Percentiles rank a stretch among this genome's conserved stretches.
phyloP scores from a whole-genome alignment of 169 alveolate species.

The Plasmodium cynomolgi region DNA sequence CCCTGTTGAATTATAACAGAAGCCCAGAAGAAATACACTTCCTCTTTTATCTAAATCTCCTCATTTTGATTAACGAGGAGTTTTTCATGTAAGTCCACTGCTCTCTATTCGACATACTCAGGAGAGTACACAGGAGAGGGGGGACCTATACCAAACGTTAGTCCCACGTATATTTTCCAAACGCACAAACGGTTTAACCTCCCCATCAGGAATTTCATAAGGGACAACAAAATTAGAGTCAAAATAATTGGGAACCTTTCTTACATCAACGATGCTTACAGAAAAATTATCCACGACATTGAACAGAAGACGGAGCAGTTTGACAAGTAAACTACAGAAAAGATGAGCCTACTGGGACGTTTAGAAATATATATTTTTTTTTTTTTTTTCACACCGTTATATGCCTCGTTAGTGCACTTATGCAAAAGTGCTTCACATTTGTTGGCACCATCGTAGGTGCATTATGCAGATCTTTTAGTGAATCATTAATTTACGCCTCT shows the following conservation, averaged over 20 bases:
- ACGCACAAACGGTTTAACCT: background rate
- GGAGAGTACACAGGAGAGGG: background rate
- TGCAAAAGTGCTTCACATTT: constrained; percentile 3
- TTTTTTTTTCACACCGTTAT: background rate
- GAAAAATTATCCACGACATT: constrained; percentile 72
- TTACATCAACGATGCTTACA: constrained; percentile 75
- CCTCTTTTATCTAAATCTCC: constrained; percentile 73
- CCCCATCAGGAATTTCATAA: constrained; percentile 70
- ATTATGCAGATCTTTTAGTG: background rate
- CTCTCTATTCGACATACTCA: background rate
- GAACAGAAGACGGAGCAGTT: constrained; percentile 75
- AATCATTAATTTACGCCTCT: background rate
- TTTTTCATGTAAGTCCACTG: constrained; percentile 38
- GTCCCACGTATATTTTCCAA: background rate
- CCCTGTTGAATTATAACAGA: constrained; percentile 88
- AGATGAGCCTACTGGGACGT: background rate
- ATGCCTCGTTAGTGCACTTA: background rate
- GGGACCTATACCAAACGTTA: background rate
- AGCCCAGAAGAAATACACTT: constrained; percentile 77
- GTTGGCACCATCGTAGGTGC: background rate
- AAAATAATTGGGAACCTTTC: constrained; percentile 81
- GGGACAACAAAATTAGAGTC: constrained; percentile 73
- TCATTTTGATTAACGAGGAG: constrained; percentile 52
- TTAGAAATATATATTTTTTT: background rate
- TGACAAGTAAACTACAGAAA: constrained; percentile 73